Evolutionary conservation across 2,329 filamentous ascomycete genomes (phyloP).

Genomic region (Colletotrichum spaethianum): DNA sequence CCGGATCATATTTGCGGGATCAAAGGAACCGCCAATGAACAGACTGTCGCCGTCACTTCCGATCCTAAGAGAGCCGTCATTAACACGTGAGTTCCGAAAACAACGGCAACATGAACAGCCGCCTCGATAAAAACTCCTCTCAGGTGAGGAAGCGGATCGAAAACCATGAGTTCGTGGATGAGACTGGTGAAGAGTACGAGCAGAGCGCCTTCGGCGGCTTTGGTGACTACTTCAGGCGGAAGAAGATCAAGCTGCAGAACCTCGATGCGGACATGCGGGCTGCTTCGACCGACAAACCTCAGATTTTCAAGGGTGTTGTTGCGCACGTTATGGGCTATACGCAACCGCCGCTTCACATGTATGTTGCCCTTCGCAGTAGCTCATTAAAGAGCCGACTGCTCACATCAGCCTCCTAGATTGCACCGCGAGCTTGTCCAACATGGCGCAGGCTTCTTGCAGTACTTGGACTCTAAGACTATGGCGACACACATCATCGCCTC

Average conservation of each 20-base stretch:
- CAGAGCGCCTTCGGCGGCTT: constrained; percentile 91
- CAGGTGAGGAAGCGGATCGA: constrained; percentile 74
- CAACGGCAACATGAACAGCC: constrained; percentile 66
- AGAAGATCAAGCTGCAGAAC: constrained; percentile 98
- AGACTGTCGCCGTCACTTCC: not conserved
- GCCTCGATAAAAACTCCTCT: constrained; percentile 75
- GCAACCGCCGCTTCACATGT: constrained; percentile 89
- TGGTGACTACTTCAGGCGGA: constrained; percentile 91
- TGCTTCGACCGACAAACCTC: constrained; percentile 77
- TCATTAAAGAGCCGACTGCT: not conserved
- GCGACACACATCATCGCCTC: constrained; percentile 97
- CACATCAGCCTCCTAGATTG: constrained; percentile 60
- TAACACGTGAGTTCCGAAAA: not conserved
- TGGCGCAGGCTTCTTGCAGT: constrained; percentile 96
- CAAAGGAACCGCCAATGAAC: not conserved
- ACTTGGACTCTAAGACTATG: constrained; percentile 93
- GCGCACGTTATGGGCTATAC: constrained; percentile 97
- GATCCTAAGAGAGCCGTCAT: not conserved
- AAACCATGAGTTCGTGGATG: constrained; percentile 78
- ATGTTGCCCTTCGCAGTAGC: constrained; percentile 44
- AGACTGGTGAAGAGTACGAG: constrained; percentile 92
- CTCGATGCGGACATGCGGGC: constrained; percentile 86
- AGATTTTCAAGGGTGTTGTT: constrained; percentile 91
- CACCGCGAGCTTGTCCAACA: constrained; percentile 90
- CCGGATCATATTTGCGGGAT: not conserved